These are phyloP conservation scores for Cercospora beticola DNA, from an alignment of 2,329 filamentous ascomycete genomes.

Conservation along the genomic window DNA sequence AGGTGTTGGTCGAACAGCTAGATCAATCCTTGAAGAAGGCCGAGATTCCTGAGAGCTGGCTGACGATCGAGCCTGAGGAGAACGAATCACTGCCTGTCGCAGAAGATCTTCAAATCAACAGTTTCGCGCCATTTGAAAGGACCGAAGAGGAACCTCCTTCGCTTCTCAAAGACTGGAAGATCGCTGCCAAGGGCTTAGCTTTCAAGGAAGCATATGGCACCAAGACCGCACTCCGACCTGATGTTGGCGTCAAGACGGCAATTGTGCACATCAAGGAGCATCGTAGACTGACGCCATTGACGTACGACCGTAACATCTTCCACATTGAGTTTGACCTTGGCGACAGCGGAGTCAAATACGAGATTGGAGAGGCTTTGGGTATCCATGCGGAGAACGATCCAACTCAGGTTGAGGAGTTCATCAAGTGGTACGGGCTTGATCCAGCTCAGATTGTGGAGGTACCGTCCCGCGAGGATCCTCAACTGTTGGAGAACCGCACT, in stretches of 20 bases:
- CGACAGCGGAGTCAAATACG: slow-evolving; percentile 85
- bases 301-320: slow-evolving; percentile 98
- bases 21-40: slow-evolving; percentile 69
- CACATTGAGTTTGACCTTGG: slow-evolving; percentile 98
- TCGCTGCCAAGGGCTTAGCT: slow-evolving; percentile 78
- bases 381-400: slow-evolving; percentile 94
- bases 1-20: slow-evolving; percentile 61
- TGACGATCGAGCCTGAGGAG: slow-evolving; percentile 63
- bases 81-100: slow-evolving; percentile 56
- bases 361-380: slow-evolving; percentile 94
- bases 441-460: slow-evolving; percentile 86
- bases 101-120: slow-evolving; percentile 69
- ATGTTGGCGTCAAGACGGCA: slow-evolving; percentile 79
- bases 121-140: slow-evolving; percentile 80
- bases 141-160: slow-evolving; percentile 66
- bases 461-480: slow-evolving; percentile 74
- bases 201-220: slow-evolving; percentile 96
- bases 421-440: slow-evolving; percentile 83
- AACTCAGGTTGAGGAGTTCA: slow-evolving; percentile 76
- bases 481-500: slow-evolving; percentile 79
- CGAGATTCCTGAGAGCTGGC: slow-evolving; percentile 78
- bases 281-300: slow-evolving; percentile 79
- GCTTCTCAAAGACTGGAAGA: slow-evolving; percentile 73
- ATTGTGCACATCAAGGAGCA: slow-evolving; percentile 93
- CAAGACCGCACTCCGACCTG: slow-evolving; percentile 71